These are phyloP conservation scores for Populus hybrid DNA, from an alignment of 441 rosid genomes.

Conservation along the genomic window DNA sequence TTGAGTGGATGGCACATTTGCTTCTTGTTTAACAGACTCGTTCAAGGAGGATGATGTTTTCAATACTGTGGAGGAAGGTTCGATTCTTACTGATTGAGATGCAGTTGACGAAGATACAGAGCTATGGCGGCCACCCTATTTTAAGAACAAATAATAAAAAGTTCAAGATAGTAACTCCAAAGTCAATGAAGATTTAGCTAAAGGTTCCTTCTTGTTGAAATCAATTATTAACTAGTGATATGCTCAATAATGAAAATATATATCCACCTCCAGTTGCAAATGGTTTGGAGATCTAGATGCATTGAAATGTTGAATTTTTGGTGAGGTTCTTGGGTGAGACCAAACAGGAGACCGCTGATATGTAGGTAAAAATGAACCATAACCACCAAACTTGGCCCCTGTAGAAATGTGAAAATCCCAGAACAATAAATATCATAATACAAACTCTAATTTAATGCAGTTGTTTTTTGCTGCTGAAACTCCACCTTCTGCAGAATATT, in stretches of 20 bases:
- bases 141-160: constrained; percentile 23
- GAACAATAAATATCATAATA: no score
- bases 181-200: constrained; percentile 8
- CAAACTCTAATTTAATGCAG: no score
- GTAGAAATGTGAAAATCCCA: no score
- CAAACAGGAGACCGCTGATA: no score
- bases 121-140: constrained; percentile 49
- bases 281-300: constrained; percentile 54
- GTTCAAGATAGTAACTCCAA: constrained; percentile 14
- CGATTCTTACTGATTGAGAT: constrained; percentile 42
- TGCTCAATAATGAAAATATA: constrained; percentile 1
- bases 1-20: constrained; percentile 37
- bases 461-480: no score
- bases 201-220: neutral
- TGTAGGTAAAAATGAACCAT: no score
- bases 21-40: constrained; percentile 50
- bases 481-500: no score
- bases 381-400: no score
- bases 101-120: constrained; percentile 37
- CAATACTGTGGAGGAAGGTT: constrained; percentile 34
- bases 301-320: no score
- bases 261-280: constrained; percentile 61
- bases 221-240: neutral
- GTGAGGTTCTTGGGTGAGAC: no score
- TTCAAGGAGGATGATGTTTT: constrained; percentile 39